A percentile compares a stretch with the other conserved stretches of the same genome.
These are phyloP conservation scores for Colletotrichum sansevieriae DNA, from an alignment of 2,329 filamentous ascomycete genomes.

Conservation along the genomic window DNA sequence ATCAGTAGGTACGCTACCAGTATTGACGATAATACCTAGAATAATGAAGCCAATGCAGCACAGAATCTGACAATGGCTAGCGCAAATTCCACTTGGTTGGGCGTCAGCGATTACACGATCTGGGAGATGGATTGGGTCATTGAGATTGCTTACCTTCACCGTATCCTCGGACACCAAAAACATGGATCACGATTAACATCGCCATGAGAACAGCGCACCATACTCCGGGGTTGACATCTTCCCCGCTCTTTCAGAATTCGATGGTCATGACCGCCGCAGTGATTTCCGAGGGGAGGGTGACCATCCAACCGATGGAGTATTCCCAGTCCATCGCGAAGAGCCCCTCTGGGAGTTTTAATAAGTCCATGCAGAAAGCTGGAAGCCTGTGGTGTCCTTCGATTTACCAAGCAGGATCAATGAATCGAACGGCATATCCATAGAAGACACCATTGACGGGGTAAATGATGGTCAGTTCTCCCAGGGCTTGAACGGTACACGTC, in stretches of 20 bases:
- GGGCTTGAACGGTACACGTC: constrained; percentile 66
- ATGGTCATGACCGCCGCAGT: constrained; percentile 83
- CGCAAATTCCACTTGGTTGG: constrained; percentile 74
- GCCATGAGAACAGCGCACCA: constrained; percentile 80
- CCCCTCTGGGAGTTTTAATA: constrained; percentile 46
- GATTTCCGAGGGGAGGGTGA: constrained; percentile 50
- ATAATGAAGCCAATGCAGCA: constrained; percentile 14
- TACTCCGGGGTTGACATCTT: constrained; percentile 80
- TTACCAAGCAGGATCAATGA: constrained; percentile 69
- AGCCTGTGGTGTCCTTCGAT: too few relatives aligned
- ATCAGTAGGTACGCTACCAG: constrained; percentile 49
- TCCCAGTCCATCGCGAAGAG: constrained; percentile 66
- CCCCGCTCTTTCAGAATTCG: constrained; percentile 77
- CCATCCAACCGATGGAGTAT: constrained; percentile 21
- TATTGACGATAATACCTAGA: neutral
- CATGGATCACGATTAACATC: constrained; percentile 74
- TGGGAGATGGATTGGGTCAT: constrained; percentile 59
- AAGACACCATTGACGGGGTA: constrained; percentile 72
- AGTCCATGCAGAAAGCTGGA: neutral
- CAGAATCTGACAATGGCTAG: constrained; percentile 64
- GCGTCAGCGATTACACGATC: constrained; percentile 68
- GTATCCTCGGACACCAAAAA: constrained; percentile 76
- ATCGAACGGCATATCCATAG: constrained; percentile 69
- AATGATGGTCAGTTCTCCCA: constrained; percentile 71
- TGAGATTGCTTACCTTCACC: constrained; percentile 73